Evolutionary conservation across 441 rosid genomes (phyloP).

Genomic region (Pelargonium australe): DNA sequence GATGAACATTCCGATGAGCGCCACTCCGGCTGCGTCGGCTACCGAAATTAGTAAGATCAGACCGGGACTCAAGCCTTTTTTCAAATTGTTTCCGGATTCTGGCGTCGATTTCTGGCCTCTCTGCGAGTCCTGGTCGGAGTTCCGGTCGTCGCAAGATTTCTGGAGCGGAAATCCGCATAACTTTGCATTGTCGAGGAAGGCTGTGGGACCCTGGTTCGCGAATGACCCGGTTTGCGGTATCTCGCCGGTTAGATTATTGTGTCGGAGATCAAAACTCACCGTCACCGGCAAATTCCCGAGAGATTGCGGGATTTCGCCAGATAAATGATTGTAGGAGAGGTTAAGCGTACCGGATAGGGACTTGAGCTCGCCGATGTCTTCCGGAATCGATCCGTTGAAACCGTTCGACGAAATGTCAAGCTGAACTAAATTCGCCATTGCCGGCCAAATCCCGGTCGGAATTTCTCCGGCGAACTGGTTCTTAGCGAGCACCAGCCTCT

Average conservation of each 20-base stretch:
- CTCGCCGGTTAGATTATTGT: constrained; percentile 74
- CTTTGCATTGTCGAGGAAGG: constrained; percentile 67
- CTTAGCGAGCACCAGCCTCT: constrained; percentile 54
- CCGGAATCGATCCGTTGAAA: constrained; percentile 58
- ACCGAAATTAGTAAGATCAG: constrained; percentile 60
- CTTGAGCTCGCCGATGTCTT: constrained; percentile 56
- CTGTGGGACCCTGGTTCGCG: constrained; percentile 90
- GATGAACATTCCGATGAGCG: constrained; percentile 54
- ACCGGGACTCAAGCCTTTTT: constrained; percentile 56
- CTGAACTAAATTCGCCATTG: constrained; percentile 49
- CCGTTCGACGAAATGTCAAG: constrained; percentile 74
- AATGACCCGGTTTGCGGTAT: constrained; percentile 94
- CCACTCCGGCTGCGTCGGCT: constrained; percentile 73
- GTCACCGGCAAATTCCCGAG: constrained; percentile 70
- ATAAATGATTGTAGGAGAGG: constrained; percentile 63
- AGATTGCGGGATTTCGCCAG: constrained; percentile 66
- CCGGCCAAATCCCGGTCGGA: constrained; percentile 74
- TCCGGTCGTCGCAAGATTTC: constrained; percentile 44
- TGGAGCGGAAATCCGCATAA: constrained; percentile 92
- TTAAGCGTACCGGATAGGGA: constrained; percentile 64
- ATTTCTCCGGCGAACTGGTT: constrained; percentile 62
- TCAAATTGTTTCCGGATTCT: constrained; percentile 20
- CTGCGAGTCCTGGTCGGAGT: constrained; percentile 23
- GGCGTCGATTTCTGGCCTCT: constrained; percentile 30
- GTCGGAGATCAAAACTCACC: constrained; percentile 72